Base-by-base conservation (phyloP, 1,284 basidiomycete species). In the Ceratobasidium sp. region DNA sequence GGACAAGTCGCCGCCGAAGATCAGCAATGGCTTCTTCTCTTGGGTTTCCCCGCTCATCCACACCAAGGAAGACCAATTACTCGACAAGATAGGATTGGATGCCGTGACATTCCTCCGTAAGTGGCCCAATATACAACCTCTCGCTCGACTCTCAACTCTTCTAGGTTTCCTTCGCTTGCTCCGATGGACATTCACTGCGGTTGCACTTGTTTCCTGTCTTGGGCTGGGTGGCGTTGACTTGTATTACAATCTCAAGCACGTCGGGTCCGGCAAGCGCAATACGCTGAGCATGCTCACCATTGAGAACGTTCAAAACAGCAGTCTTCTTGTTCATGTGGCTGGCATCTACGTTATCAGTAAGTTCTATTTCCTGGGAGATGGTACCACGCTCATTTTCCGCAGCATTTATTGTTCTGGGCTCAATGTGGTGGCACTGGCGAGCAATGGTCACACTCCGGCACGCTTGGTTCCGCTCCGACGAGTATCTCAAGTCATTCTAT, bases 71-170 rank as follows among this genome's bases (percentile, higher is more conserved):
- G 87, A 90, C 31, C 90, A 94, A 73, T 86, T 98, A 50, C 83
- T 98, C 34, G 87, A 92, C 73, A 94, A 96, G 77, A 86, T 98
- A 75, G 96, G 93, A 17, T 86, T 98, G 22, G 97, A 99, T 77
- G 96, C 96, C 0, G 90, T 94, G 57, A 86, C 92, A 13, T 99
- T 93, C 79, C 86, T 99, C 20, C 90, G 96, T 64, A 12, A 35
- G 58, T 64, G 15, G 20, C 4, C 6, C n/a, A 31, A 53, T 49
- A 49, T 49, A 49, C 38, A 17, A 8, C 17, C 8, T 40, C 17
- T 40, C 8, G 38, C 38, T 40, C 8, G 17, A 8, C 22, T 2
- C 27, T 38, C 15, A 32, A 45, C 22, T 15, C 12, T 20, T 53
- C 6, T 40, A 64, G 58, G 58, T 25, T 98, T 99, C 78, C 84